These are phyloP conservation scores for Vanderwaltozyma polyspora DNA, from an alignment of 805 yeast species.

Conservation along the genomic window DNA sequence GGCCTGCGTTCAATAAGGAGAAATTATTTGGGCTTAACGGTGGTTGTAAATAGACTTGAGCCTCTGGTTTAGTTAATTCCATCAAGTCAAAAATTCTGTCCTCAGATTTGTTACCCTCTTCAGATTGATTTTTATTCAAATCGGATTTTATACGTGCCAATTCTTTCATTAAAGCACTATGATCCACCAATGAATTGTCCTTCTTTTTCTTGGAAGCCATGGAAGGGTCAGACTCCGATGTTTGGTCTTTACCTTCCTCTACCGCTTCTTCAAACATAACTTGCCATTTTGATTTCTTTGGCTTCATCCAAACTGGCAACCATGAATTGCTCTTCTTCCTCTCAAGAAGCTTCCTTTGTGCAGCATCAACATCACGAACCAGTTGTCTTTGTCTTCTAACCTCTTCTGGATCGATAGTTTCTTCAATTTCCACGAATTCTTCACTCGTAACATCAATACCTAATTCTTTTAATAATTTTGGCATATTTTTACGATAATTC, in stretches of 20 bases:
- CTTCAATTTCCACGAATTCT: constrained; percentile 91
- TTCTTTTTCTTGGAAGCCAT: constrained; percentile 7
- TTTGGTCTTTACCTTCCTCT: constrained; percentile 12
- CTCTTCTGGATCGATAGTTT: constrained; percentile 76
- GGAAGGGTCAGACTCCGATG: constrained; percentile 1
- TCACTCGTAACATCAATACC: constrained; percentile 81
- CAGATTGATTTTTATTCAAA: constrained; percentile 10
- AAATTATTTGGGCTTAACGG: constrained; percentile 12
- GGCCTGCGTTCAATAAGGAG: constrained; percentile 24
- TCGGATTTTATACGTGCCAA: constrained; percentile 16
- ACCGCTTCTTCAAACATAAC: constrained; percentile 43
- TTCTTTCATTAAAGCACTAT: constrained; percentile 23
- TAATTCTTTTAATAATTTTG: constrained; percentile 53
- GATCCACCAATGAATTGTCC: constrained; percentile 20
- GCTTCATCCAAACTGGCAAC: constrained; percentile 38
- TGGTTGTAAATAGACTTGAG: constrained; percentile 1
- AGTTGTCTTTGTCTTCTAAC: constrained; percentile 73
- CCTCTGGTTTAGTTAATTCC: constrained; percentile 2
- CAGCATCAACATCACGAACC: constrained; percentile 77
- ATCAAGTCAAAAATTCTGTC: constrained; percentile 1
- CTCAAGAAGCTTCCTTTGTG: constrained; percentile 46
- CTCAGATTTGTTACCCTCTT: constrained; percentile 1
- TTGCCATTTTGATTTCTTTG: constrained; percentile 50
- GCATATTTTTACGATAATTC: constrained; percentile 94
- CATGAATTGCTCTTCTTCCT: constrained; percentile 30